Conservation (phyloP, 2,329 filamentous ascomycete genomes). For the Pseudogymnoascus sp. region DNA sequence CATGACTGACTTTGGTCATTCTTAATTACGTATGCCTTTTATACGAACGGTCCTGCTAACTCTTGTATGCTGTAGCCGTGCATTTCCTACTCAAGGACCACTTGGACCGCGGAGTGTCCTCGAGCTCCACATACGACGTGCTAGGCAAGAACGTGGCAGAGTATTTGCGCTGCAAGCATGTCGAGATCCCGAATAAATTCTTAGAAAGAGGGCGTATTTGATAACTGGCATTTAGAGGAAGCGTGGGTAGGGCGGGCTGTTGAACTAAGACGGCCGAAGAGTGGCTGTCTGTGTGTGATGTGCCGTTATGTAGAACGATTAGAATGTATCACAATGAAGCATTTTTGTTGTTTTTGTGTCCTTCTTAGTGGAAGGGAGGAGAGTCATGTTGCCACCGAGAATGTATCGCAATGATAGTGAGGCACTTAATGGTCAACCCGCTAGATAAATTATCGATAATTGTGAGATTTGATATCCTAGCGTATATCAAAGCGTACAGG, state of each 20-base stretch:
- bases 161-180: conserved; percentile 19
- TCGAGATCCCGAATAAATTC: conserved; percentile 22
- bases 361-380: too few relatives aligned
- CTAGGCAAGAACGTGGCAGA: conserved; percentile 23
- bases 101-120: conserved; percentile 29
- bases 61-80: conserved; percentile 20
- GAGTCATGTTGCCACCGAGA: too few relatives aligned
- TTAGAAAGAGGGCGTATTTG: conserved; percentile 7
- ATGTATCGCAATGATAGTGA: neutral
- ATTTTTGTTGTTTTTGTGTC: too few relatives aligned
- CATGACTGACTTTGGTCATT: neutral
- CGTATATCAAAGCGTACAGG: neutral
- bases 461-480: neutral
- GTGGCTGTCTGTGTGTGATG: neutral
- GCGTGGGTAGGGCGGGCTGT: neutral
- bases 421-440: neutral
- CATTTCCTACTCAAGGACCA: conserved; percentile 33
- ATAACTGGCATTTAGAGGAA: neutral
- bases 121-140: conserved; percentile 19
- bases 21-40: conserved; percentile 35
- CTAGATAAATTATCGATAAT: neutral
- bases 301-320: neutral
- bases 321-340: neutral
- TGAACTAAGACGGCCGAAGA: neutral
- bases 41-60: neutral